phyloP scores from a whole-genome alignment of 2,329 filamentous ascomycete genomes.

The Trichoderma semiorbis region DNA sequence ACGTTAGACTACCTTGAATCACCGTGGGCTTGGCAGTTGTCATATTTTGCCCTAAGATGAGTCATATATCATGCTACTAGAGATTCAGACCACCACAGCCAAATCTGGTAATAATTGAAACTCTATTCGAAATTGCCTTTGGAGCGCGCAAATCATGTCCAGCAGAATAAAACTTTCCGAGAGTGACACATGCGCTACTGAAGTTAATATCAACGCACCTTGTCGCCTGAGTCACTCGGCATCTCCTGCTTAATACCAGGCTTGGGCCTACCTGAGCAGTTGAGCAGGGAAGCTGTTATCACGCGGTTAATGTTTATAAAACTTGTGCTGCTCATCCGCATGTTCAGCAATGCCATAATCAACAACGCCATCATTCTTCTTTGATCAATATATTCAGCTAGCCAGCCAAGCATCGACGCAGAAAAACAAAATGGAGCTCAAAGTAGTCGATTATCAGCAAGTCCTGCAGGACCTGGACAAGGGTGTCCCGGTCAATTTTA shows the following conservation, averaged over 20 bases:
- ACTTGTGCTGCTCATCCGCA: neutral
- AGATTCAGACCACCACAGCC: neutral
- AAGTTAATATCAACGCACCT: neutral
- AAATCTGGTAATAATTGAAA: neutral
- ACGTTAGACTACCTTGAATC: neutral
- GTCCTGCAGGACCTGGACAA: conserved; percentile 19
- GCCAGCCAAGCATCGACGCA: neutral
- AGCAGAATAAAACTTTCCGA: neutral
- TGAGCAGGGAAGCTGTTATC: neutral
- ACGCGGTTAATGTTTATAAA: neutral
- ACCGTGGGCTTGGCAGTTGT: neutral
- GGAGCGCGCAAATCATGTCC: neutral
- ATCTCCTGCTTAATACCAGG: neutral
- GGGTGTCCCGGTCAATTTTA: conserved; percentile 28
- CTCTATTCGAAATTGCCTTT: neutral
- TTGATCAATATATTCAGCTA: neutral
- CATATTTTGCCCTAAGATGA: neutral
- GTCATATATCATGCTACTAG: neutral
- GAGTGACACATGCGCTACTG: neutral
- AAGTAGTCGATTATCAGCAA: conserved; percentile 16
- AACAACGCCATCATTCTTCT: neutral
- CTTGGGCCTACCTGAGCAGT: neutral
- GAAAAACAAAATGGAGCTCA: conserved; percentile 17
- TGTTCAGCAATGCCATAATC: neutral
- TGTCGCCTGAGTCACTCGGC: neutral